Evolutionary conservation across 305 asterid genomes (phyloP).

Genomic region (Plantago coronopus): DNA sequence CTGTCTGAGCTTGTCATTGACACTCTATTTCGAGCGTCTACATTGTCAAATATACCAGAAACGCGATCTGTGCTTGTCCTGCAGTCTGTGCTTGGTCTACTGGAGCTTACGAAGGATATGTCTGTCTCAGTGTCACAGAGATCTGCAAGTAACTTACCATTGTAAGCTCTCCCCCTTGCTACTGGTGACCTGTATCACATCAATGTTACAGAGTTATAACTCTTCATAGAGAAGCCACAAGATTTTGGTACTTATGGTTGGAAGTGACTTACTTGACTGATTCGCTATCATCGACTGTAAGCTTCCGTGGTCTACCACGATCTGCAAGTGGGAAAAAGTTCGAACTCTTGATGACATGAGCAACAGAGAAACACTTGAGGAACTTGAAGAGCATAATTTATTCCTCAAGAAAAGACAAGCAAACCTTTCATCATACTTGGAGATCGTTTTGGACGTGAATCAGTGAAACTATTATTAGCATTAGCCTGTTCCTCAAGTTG

Average conservation of each 20-base stretch:
- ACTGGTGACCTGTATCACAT: conserved; percentile 51
- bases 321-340: conserved; percentile 32
- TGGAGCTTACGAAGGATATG: conserved; percentile 77
- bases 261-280: conserved; percentile 29
- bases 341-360: conserved; percentile 7
- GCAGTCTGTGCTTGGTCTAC: conserved; percentile 70
- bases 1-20: conserved; percentile 78
- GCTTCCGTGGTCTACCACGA: conserved; percentile 39
- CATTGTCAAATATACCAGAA: conserved; percentile 42
- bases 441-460: conserved; percentile 30
- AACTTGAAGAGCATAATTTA: neutral
- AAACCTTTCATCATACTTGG: conserved; percentile 37
- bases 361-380: neutral
- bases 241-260: neutral
- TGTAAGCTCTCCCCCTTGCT: conserved; percentile 37
- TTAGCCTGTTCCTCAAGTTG: conserved; percentile 34
- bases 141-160: conserved; percentile 44
- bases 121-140: conserved; percentile 59
- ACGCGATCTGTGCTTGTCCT: conserved; percentile 50
- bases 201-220: neutral
- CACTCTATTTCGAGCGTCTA: conserved; percentile 48
- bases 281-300: conserved; percentile 35
- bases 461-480: conserved; percentile 3
- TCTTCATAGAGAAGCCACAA: neutral
- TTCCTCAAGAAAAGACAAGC: conserved; percentile 10